Conservation (phyloP, 2,329 filamentous ascomycete species). For the Fusarium sp. region DNA sequence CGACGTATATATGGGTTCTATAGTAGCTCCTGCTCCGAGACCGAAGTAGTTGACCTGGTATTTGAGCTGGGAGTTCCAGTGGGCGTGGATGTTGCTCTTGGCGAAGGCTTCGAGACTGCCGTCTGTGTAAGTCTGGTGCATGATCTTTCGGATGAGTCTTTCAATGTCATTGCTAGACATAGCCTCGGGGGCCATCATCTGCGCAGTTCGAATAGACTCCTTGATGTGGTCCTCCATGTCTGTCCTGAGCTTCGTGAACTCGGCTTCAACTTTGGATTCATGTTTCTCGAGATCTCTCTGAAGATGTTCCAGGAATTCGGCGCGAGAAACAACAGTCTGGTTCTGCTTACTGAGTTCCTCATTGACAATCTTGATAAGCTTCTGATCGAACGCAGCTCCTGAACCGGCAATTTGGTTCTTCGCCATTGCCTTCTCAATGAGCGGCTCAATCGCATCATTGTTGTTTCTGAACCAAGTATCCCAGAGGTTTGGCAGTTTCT, state of each 20-base stretch:
- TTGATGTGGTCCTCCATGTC: slow-evolving; percentile 51
- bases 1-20: slow-evolving; percentile 72
- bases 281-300: slow-evolving; percentile 54
- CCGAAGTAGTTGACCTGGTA: slow-evolving; percentile 81
- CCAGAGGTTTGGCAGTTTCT: slow-evolving; percentile 59
- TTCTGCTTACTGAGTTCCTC: slow-evolving; percentile 51
- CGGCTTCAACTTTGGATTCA: slow-evolving; percentile 54
- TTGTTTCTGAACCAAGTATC: slow-evolving; percentile 66
- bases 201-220: slow-evolving; percentile 48
- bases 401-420: slow-evolving; percentile 53
- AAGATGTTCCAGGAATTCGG: slow-evolving; percentile 62
- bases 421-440: slow-evolving; percentile 49
- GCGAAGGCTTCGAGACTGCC: slow-evolving; percentile 61
- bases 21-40: slow-evolving; percentile 70
- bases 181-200: slow-evolving; percentile 43
- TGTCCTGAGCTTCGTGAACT: slow-evolving; percentile 55
- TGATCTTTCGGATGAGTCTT: slow-evolving; percentile 55
- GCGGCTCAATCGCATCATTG: slow-evolving; percentile 52
- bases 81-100: slow-evolving; percentile 58
- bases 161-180: slow-evolving; percentile 58
- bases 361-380: slow-evolving; percentile 53
- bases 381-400: slow-evolving; percentile 51
- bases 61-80: slow-evolving; percentile 59
- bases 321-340: slow-evolving; percentile 57
- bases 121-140: slow-evolving; percentile 59